Evolutionary conservation across 2,329 filamentous ascomycete genomes (phyloP).

Genomic region (Kalaharituber pfeilii): DNA sequence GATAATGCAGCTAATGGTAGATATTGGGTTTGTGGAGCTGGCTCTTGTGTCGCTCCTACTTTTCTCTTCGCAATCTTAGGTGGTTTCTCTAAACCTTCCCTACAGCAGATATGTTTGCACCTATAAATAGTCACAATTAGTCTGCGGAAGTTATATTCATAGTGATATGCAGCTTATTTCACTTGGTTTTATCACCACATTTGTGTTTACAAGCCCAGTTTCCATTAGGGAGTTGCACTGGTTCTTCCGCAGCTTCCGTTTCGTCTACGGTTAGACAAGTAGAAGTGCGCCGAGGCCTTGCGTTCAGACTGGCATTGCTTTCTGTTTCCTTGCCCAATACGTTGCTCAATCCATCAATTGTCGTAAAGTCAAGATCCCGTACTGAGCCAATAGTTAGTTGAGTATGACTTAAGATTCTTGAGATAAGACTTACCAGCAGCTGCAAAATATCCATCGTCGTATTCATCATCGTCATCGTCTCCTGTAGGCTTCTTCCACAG

Average conservation of each 20-base stretch:
- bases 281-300: neutral
- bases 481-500: too few relatives aligned
- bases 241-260: neutral
- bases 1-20: too few relatives aligned
- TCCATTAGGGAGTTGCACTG: slow-evolving; percentile 33
- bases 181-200: slow-evolving; percentile 29
- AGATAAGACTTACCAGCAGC: neutral
- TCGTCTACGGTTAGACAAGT: neutral
- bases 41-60: neutral
- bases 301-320: neutral
- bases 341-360: slow-evolving; percentile 10
- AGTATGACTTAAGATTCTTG: neutral
- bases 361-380: slow-evolving; percentile 7
- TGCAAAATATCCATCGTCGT: slow-evolving; percentile 5
- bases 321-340: slow-evolving; percentile 4
- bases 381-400: slow-evolving; percentile 1
- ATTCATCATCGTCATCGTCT: slow-evolving; percentile 4
- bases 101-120: slow-evolving; percentile 49
- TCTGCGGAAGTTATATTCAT: too few relatives aligned
- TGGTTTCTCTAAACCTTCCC: slow-evolving; percentile 42
- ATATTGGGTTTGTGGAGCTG: too few relatives aligned
- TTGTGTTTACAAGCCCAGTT: slow-evolving; percentile 48
- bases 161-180: too few relatives aligned
- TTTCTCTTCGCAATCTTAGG: slow-evolving; percentile 29
- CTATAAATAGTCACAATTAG: too few relatives aligned